Percentiles rank a stretch among this genome's conserved stretches.
phyloP scores from a whole-genome alignment of 345 rosid species.

The Microthlaspi erraticum region DNA sequence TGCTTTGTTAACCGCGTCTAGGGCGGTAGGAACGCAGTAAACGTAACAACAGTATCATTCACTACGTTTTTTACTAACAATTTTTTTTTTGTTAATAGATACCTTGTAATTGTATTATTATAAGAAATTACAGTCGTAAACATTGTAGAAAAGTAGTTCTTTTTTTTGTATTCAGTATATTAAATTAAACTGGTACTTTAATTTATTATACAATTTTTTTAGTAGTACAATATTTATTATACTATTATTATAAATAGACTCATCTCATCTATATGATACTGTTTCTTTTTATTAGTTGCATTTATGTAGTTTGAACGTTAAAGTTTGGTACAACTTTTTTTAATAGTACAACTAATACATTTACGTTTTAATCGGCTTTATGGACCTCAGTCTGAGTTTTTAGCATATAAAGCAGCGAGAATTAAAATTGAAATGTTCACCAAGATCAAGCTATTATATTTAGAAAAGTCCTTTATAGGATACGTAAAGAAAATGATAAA shows the following conservation, averaged over 20 bases:
- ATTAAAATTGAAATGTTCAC: conserved; percentile 26
- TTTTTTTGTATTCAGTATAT: neutral
- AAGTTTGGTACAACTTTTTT: conserved; percentile 40
- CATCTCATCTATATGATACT: neutral
- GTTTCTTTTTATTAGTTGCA: conserved; percentile 15
- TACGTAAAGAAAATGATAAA: conserved; percentile 22
- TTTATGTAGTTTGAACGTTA: conserved; percentile 33
- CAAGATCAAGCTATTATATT: conserved; percentile 37
- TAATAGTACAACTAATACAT: conserved; percentile 33
- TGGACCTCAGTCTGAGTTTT: conserved; percentile 16
- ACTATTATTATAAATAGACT: conserved; percentile 21
- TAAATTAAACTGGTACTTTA: neutral
- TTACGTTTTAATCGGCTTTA: conserved; percentile 29
- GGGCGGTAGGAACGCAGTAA: conserved; percentile 26
- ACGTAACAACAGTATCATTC: conserved; percentile 4
- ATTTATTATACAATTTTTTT: neutral
- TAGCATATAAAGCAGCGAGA: conserved; percentile 39
- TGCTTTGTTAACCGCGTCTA: conserved; percentile 38
- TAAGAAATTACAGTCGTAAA: conserved; percentile 1
- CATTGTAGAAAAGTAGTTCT: neutral
- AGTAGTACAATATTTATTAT: conserved; percentile 5
- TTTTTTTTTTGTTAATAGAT: neutral
- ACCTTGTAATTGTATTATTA: neutral
- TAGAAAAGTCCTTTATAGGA: conserved; percentile 34
- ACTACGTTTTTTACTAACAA: neutral